phyloP scores from a whole-genome alignment of 495 filamentous ascomycete genomes.

The Hypoxylon perforatum region DNA sequence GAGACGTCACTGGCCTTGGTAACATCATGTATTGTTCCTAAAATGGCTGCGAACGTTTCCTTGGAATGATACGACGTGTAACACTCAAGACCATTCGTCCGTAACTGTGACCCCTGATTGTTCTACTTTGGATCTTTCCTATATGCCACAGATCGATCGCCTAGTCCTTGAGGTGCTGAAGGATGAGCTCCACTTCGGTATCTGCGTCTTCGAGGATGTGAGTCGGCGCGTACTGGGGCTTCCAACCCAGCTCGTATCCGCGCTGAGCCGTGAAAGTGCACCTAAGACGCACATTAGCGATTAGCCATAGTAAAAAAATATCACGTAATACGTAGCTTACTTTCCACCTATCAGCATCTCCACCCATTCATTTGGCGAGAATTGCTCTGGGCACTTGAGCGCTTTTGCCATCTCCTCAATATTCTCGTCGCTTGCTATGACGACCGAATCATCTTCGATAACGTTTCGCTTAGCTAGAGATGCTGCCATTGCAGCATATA shows the following conservation, averaged over 20 bases:
- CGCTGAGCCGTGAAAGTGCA: slow-evolving; percentile 54
- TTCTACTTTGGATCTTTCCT: no score
- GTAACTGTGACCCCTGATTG: no score
- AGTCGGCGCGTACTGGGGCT: slow-evolving; percentile 48
- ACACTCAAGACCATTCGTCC: no score
- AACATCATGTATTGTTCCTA: no score
- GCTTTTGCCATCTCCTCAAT: slow-evolving; percentile 54
- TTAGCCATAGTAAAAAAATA: neutral
- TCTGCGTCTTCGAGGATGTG: slow-evolving; percentile 55
- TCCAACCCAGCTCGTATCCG: slow-evolving; percentile 55
- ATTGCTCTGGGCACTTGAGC: slow-evolving; percentile 41
- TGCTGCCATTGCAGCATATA: slow-evolving; percentile 56
- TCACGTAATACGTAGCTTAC: slow-evolving; percentile 44
- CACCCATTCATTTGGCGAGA: slow-evolving; percentile 39
- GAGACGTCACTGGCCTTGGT: no score
- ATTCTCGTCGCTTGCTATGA: slow-evolving; percentile 44
- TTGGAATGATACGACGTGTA: no score
- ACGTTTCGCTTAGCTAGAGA: slow-evolving; percentile 51
- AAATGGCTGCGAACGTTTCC: no score
- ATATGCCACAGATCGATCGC: no score
- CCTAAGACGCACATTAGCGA: slow-evolving; percentile 27
- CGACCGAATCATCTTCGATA: slow-evolving; percentile 49
- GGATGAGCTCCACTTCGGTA: slow-evolving; percentile 55
- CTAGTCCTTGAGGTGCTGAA: slow-evolving; percentile 21
- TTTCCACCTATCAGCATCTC: slow-evolving; percentile 52